Evolutionary conservation across 2,329 filamentous ascomycete species (phyloP).

Genomic region (Trichoderma breve): DNA sequence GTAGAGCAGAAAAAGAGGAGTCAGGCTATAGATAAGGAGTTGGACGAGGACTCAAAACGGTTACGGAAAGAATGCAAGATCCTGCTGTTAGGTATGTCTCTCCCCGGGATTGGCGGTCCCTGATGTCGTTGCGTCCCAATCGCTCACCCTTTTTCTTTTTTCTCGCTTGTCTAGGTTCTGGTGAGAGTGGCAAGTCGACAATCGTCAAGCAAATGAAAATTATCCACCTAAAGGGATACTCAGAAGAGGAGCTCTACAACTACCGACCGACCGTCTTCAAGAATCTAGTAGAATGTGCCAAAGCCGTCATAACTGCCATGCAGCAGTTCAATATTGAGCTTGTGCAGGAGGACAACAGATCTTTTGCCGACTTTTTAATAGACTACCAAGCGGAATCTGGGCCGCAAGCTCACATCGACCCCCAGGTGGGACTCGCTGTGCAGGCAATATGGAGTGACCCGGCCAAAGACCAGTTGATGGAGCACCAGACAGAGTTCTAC

Average conservation of each 20-base stretch:
- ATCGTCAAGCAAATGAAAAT: slow-evolving; percentile 99
- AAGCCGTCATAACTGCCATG: slow-evolving; percentile 88
- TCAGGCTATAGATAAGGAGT: slow-evolving; percentile 87
- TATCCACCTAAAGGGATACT: slow-evolving; percentile 97
- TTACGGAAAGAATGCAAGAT: slow-evolving; percentile 99
- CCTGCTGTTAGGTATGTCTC: slow-evolving; percentile 74
- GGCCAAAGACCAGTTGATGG: slow-evolving; percentile 76
- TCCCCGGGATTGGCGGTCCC: not conserved
- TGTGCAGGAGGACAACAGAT: slow-evolving; percentile 66
- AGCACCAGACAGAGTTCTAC: slow-evolving; percentile 97
- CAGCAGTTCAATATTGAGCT: slow-evolving; percentile 86
- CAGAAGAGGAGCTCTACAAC: slow-evolving; percentile 85
- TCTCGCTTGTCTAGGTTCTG: slow-evolving; percentile 65
- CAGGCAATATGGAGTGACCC: slow-evolving; percentile 88
- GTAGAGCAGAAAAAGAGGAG: slow-evolving; percentile 93
- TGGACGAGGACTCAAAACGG: slow-evolving; percentile 92
- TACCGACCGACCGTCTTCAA: slow-evolving; percentile 98
- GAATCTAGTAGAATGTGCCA: slow-evolving; percentile 95
- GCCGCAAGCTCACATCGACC: slow-evolving; percentile 79
- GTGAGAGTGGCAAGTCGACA: slow-evolving; percentile 97
- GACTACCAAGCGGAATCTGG: slow-evolving; percentile 90
- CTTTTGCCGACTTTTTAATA: slow-evolving; percentile 74
- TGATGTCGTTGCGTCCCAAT: not conserved
- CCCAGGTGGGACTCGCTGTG: slow-evolving; percentile 77
- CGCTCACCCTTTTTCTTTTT: slow-evolving; percentile 24